phyloP scores from a whole-genome alignment of 2,329 filamentous ascomycete species.

The Neoarthrinium moseri region DNA sequence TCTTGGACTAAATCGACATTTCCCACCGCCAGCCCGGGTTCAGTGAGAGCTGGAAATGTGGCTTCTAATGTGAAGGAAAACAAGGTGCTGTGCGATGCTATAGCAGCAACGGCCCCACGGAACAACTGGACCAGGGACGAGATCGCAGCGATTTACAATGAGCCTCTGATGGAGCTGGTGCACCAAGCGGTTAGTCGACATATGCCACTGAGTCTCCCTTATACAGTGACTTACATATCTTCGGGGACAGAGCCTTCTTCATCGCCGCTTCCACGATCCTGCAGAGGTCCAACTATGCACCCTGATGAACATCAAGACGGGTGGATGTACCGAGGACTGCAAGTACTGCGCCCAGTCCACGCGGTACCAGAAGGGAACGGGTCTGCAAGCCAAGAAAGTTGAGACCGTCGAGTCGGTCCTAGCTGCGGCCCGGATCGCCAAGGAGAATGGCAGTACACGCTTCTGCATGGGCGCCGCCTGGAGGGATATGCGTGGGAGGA shows the following conservation, averaged over 20 bases:
- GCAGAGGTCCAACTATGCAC: conserved; percentile 88
- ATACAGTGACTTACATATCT: conserved; percentile 11
- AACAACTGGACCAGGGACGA: conserved; percentile 81
- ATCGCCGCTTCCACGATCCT: conserved; percentile 83
- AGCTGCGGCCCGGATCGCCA: conserved; percentile 72
- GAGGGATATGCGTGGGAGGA: conserved; percentile 90
- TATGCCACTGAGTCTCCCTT: neutral
- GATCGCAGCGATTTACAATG: conserved; percentile 78
- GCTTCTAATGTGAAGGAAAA: neutral
- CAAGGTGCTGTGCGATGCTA: conserved; percentile 46
- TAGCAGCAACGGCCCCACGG: conserved; percentile 59
- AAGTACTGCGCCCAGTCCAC: conserved; percentile 91
- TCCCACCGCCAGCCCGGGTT: neutral
- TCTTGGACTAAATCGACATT: neutral
- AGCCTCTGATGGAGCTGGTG: conserved; percentile 75
- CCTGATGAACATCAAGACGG: conserved; percentile 95
- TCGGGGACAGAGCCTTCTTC: conserved; percentile 63
- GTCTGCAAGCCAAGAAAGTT: conserved; percentile 77
- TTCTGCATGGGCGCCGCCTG: conserved; percentile 97
- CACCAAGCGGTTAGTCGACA: conserved; percentile 65
- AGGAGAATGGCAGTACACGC: conserved; percentile 80
- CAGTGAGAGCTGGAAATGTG: neutral
- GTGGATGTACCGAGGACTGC: conserved; percentile 89
- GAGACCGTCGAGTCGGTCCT: conserved; percentile 79
- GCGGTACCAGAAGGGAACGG: conserved; percentile 73